Evolutionary conservation across 164 flowering plant genomes (phyloP).

Genomic region (Vitis labrusca): DNA sequence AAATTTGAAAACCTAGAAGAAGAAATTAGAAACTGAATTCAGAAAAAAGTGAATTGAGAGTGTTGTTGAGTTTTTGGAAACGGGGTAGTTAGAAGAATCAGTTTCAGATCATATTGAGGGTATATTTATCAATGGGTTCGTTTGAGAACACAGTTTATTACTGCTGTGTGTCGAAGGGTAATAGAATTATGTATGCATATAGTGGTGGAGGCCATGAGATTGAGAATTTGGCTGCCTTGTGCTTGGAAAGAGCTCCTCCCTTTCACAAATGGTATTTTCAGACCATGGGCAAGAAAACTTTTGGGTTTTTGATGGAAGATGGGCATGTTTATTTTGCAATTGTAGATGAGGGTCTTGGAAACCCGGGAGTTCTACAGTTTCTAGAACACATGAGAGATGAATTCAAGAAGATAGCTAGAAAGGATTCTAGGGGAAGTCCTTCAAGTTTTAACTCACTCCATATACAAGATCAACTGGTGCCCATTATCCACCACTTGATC

Average conservation of each 20-base stretch:
- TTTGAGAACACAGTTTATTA: slow-evolving; percentile 49
- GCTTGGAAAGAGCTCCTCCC: slow-evolving; percentile 63
- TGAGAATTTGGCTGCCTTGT: slow-evolving; percentile 55
- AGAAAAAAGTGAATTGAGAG: not conserved
- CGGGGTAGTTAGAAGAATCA: not conserved
- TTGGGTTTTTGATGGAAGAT: slow-evolving; percentile 72
- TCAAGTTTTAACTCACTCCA: slow-evolving; percentile 34
- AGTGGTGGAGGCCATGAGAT: slow-evolving; percentile 51
- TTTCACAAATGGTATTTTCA: slow-evolving; percentile 73
- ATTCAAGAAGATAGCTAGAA: slow-evolving; percentile 54
- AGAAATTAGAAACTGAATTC: not conserved
- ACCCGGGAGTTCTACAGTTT: slow-evolving; percentile 42
- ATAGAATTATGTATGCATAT: slow-evolving; percentile 39
- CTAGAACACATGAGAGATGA: slow-evolving; percentile 65
- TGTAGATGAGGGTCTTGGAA: slow-evolving; percentile 54
- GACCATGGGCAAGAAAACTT: slow-evolving; percentile 47
- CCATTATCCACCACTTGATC: slow-evolving; percentile 54
- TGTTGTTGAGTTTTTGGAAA: not conserved
- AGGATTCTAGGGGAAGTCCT: slow-evolving; percentile 41
- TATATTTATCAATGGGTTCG: slow-evolving; percentile 34
- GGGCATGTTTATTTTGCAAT: slow-evolving; percentile 66
- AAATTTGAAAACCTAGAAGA: no score
- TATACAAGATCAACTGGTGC: slow-evolving; percentile 62
- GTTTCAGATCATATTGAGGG: not conserved
- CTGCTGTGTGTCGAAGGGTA: slow-evolving; percentile 60